A percentile compares a stretch with the other conserved stretches of the same genome.
phyloP scores from a whole-genome alignment of 2,329 filamentous ascomycete genomes.

The Ascochyta fabae region DNA sequence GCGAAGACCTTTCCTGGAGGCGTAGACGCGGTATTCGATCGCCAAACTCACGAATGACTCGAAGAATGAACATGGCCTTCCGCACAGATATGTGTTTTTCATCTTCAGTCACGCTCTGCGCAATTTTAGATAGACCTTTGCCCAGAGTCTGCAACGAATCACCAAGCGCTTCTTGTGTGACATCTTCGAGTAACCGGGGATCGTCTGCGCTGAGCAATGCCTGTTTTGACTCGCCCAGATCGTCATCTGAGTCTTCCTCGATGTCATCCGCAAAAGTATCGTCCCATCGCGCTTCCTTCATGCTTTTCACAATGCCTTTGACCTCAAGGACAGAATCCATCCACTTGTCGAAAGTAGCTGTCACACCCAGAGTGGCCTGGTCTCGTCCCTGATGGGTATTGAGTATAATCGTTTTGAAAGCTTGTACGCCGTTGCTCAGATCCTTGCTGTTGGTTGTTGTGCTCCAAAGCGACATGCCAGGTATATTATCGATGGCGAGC shows the following conservation, averaged over 20 bases:
- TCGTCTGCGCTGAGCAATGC: slow-evolving; percentile 75
- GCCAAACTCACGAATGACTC: slow-evolving; percentile 76
- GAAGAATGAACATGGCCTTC: slow-evolving; percentile 68
- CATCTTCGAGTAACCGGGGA: slow-evolving; percentile 66
- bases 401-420: slow-evolving; percentile 73
- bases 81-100: slow-evolving; percentile 53
- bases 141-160: slow-evolving; percentile 66
- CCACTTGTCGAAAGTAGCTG: slow-evolving; percentile 74
- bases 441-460: slow-evolving; percentile 68
- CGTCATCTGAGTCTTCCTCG: slow-evolving; percentile 72
- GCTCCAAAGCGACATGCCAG: slow-evolving; percentile 70
- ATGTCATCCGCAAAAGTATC: slow-evolving; percentile 77
- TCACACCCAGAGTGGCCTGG: slow-evolving; percentile 66
- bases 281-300: slow-evolving; percentile 75
- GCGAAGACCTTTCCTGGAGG: slow-evolving; percentile 40
- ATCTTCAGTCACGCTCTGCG: slow-evolving; percentile 60
- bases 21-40: slow-evolving; percentile 53
- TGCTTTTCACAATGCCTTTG: slow-evolving; percentile 66
- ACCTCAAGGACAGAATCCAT: slow-evolving; percentile 73
- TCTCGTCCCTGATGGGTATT: slow-evolving; percentile 76
- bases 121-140: slow-evolving; percentile 59
- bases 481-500: slow-evolving; percentile 49
- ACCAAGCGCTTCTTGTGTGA: slow-evolving; percentile 63
- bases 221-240: slow-evolving; percentile 71
- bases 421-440: slow-evolving; percentile 67